A percentile compares a stretch with the other conserved stretches of the same genome.
Evolutionary conservation across 768 basidiomycete genomes (phyloP).

Genomic region (Trametes cubensis): DNA sequence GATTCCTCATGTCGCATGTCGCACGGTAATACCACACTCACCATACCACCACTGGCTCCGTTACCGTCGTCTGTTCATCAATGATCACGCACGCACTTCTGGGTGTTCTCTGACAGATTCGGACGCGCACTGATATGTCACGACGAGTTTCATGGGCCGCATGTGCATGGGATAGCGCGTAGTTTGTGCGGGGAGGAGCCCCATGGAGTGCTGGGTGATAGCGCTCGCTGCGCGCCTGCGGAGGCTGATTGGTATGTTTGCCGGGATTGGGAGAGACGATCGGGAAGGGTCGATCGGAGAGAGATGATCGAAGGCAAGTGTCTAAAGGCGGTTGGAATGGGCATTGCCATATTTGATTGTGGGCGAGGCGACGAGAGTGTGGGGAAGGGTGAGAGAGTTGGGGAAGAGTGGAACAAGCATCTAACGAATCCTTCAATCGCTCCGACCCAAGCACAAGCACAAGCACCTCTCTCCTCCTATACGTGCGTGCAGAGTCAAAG

Average conservation of each 20-base stretch:
- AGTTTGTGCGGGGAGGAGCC: too few relatives aligned
- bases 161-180: too few relatives aligned
- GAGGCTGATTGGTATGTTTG: neutral
- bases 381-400: constrained; percentile 21
- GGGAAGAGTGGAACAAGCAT: constrained; percentile 6
- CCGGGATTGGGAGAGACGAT: neutral
- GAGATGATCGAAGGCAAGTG: constrained; percentile 9
- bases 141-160: neutral
- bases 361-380: neutral
- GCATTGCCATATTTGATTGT: neutral
- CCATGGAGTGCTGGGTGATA: too few relatives aligned
- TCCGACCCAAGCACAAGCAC: too few relatives aligned
- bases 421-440: too few relatives aligned
- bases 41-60: constrained; percentile 1
- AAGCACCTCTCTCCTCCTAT: too few relatives aligned
- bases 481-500: too few relatives aligned
- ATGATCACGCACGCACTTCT: constrained; percentile 4
- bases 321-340: neutral
- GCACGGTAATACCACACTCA: constrained; percentile 6
- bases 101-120: too few relatives aligned
- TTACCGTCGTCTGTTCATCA: constrained; percentile 1
- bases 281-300: neutral
- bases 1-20: constrained; percentile 6
- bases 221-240: too few relatives aligned
- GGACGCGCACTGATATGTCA: too few relatives aligned